Evolutionary conservation across 2,329 filamentous ascomycete genomes (phyloP).

Genomic region (Sphaceloma murrayae): DNA sequence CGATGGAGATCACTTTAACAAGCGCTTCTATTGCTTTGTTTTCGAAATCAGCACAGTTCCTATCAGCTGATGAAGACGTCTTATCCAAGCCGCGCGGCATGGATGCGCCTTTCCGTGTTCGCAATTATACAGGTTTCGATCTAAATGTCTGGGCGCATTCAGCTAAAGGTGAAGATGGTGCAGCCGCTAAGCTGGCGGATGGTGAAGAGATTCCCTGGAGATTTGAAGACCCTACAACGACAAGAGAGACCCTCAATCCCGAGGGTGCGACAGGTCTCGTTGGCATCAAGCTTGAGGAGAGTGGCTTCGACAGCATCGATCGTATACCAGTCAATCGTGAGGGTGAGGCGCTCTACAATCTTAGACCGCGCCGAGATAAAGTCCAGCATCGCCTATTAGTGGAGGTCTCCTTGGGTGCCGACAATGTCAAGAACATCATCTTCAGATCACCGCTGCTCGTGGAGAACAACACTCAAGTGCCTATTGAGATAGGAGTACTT

Average conservation of each 20-base stretch:
- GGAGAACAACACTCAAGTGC: slow-evolving; percentile 95
- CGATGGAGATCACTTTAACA: slow-evolving; percentile 83
- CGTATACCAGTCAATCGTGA: slow-evolving; percentile 89
- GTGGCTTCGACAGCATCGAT: slow-evolving; percentile 82
- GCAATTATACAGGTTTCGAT: slow-evolving; percentile 92
- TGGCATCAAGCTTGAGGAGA: slow-evolving; percentile 76
- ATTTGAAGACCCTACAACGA: slow-evolving; percentile 93
- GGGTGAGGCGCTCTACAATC: slow-evolving; percentile 80
- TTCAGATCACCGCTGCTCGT: slow-evolving; percentile 83
- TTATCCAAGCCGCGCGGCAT: slow-evolving; percentile 84
- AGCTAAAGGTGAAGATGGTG: slow-evolving; percentile 58
- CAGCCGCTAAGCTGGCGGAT: slow-evolving; percentile 69
- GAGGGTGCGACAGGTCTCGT: slow-evolving; percentile 75
- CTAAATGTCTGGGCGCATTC: slow-evolving; percentile 74
- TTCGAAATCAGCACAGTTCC: slow-evolving; percentile 85
- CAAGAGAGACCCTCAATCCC: slow-evolving; percentile 81
- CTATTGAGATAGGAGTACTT: slow-evolving; percentile 85
- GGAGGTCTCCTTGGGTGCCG: slow-evolving; percentile 78
- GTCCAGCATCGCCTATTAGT: slow-evolving; percentile 84
- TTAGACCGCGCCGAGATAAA: slow-evolving; percentile 77
- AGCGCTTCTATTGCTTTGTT: slow-evolving; percentile 87
- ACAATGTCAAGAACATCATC: slow-evolving; percentile 98
- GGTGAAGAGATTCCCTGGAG: slow-evolving; percentile 90
- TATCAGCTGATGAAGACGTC: slow-evolving; percentile 81
- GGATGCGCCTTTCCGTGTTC: slow-evolving; percentile 85